These are phyloP conservation scores for Solanum tarijense DNA, from an alignment of 257 asterid genomes.

Conservation along the genomic window DNA sequence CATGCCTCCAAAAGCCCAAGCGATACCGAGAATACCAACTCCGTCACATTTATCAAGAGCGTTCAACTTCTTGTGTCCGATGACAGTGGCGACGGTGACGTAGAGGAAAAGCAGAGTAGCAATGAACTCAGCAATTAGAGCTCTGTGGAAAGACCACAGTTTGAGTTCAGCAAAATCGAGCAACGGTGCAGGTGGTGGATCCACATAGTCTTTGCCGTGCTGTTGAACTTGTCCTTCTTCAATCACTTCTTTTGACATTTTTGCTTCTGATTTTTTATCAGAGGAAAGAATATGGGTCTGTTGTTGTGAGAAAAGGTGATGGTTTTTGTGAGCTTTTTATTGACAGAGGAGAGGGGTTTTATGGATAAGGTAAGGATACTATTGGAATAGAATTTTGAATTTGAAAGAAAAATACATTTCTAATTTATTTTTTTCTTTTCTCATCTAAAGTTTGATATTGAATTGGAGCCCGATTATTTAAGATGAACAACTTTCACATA, in stretches of 20 bases:
- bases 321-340: neutral
- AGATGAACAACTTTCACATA: no score
- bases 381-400: conserved; percentile 11
- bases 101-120: conserved; percentile 79
- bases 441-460: no score
- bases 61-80: conserved; percentile 57
- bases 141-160: conserved; percentile 75
- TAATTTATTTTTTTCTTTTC: neutral
- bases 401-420: neutral
- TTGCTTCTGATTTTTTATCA: neutral
- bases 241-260: conserved; percentile 65
- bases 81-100: conserved; percentile 65
- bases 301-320: neutral
- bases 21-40: conserved; percentile 70
- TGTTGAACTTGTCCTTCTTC: conserved; percentile 42
- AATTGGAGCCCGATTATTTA: no score
- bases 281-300: neutral
- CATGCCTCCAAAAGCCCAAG: conserved; percentile 95
- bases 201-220: conserved; percentile 61
- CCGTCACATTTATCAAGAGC: conserved; percentile 65
- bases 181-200: conserved; percentile 81
- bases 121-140: conserved; percentile 64
- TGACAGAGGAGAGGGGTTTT: conserved; percentile 6
- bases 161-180: conserved; percentile 47
- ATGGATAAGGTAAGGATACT: conserved; percentile 48